These are phyloP conservation scores for Colletotrichum noveboracense DNA, from an alignment of 2,329 filamentous ascomycete species.

Conservation along the genomic window DNA sequence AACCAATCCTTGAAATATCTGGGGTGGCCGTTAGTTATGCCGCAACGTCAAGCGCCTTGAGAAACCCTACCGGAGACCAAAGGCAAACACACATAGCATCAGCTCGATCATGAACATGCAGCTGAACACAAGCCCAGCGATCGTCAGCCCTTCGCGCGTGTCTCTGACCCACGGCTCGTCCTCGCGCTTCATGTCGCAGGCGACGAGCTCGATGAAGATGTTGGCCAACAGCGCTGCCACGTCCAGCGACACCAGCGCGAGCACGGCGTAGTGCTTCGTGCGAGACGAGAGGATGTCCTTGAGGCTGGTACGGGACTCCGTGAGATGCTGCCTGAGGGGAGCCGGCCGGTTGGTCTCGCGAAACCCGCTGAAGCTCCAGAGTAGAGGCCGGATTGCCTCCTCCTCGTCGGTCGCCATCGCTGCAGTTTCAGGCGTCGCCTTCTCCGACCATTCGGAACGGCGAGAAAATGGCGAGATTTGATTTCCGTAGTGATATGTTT, in stretches of 20 bases:
- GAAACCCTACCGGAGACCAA: slow-evolving; percentile 58
- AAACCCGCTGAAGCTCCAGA: slow-evolving; percentile 20
- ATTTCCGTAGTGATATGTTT: neutral
- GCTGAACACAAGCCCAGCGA: slow-evolving; percentile 63
- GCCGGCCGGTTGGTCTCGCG: slow-evolving; percentile 13
- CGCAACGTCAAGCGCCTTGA: neutral
- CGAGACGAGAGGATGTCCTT: slow-evolving; percentile 30
- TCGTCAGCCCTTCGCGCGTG: slow-evolving; percentile 47
- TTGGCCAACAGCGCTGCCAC: slow-evolving; percentile 50
- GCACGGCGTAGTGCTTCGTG: slow-evolving; percentile 49
- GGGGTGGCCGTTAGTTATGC: slow-evolving; percentile 3
- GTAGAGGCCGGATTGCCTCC: slow-evolving; percentile 8
- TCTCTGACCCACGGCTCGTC: slow-evolving; percentile 46
- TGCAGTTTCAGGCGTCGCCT: neutral
- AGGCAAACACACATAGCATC: slow-evolving; percentile 62
- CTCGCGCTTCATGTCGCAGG: slow-evolving; percentile 48
- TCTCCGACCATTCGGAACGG: neutral
- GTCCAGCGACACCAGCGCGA: slow-evolving; percentile 50
- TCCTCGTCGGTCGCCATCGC: slow-evolving; percentile 15
- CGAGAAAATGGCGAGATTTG: neutral
- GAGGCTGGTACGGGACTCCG: slow-evolving; percentile 11
- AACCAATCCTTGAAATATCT: slow-evolving; percentile 66
- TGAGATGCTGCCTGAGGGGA: slow-evolving; percentile 14
- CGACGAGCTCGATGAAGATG: slow-evolving; percentile 53
- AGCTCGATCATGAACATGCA: slow-evolving; percentile 70